Conservation (phyloP, 129 eudicot species). For the Smallanthus sonchifolius region DNA sequence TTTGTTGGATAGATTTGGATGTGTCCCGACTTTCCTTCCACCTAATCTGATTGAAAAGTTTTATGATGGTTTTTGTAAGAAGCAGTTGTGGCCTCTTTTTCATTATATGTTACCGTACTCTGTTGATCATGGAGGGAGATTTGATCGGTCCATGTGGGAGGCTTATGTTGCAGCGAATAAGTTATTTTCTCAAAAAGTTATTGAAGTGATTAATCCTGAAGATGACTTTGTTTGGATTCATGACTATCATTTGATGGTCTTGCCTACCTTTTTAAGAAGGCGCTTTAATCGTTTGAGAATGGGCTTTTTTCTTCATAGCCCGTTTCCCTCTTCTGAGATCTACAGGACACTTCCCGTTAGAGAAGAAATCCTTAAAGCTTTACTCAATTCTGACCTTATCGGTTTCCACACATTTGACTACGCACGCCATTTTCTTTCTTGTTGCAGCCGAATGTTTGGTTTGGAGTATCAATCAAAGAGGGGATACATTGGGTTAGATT, state of each 20-base stretch:
- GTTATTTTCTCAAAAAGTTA: constrained; percentile 62
- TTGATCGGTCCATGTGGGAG: constrained; percentile 69
- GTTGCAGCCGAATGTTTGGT: constrained; percentile 83
- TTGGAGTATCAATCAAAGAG: constrained; percentile 74
- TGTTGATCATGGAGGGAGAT: constrained; percentile 65
- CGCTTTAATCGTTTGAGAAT: constrained; percentile 68
- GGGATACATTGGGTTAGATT: constrained; percentile 71
- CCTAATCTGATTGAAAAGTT: constrained; percentile 52
- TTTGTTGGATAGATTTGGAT: constrained; percentile 57
- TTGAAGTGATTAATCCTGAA: constrained; percentile 74
- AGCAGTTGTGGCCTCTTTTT: constrained; percentile 76
- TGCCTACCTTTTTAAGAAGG: constrained; percentile 70
- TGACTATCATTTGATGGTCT: constrained; percentile 74
- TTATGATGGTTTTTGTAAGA: constrained; percentile 72
- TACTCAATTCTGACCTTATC: constrained; percentile 63
- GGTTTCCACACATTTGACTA: constrained; percentile 85
- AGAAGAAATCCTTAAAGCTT: constrained; percentile 67
- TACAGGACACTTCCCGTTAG: constrained; percentile 81
- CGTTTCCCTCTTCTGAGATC: constrained; percentile 78
- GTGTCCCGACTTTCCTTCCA: constrained; percentile 65
- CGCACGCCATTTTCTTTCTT: constrained; percentile 74
- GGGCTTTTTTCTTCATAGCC: constrained; percentile 82
- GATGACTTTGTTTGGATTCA: constrained; percentile 83
- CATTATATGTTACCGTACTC: constrained; percentile 72
- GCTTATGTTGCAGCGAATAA: constrained; percentile 69